Percentiles rank a stretch among this genome's conserved stretches.
Evolutionary conservation across 345 rosid species (phyloP).

Genomic region (Luvunga scandens): DNA sequence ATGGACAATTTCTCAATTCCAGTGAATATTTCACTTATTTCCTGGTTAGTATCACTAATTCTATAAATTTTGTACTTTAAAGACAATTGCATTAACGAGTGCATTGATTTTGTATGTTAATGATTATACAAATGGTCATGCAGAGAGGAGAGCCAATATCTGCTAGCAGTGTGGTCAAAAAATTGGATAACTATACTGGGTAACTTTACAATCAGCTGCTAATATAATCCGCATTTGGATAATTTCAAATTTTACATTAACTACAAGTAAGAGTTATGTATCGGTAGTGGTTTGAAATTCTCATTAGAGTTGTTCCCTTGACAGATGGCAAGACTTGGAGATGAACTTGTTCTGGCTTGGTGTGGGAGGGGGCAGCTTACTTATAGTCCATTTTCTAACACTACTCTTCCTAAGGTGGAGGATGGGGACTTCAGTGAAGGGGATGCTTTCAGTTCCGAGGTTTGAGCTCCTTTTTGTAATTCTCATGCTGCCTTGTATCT

Average conservation of each 20-base stretch:
- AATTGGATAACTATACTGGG: conserved; percentile 47
- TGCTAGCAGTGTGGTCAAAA: conserved; percentile 40
- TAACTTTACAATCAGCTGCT: conserved; percentile 11
- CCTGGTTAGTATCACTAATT: conserved; percentile 37
- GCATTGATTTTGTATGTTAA: neutral
- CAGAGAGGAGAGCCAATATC: conserved; percentile 61
- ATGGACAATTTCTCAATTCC: conserved; percentile 41
- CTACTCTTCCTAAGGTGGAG: conserved; percentile 42
- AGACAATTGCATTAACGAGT: neutral
- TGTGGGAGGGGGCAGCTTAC: conserved; percentile 34
- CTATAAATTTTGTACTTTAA: neutral
- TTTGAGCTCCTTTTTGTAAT: conserved; percentile 49
- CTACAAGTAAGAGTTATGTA: neutral
- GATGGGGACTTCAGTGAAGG: conserved; percentile 32
- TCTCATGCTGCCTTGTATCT: conserved; percentile 43
- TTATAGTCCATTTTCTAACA: conserved; percentile 25
- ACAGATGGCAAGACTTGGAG: conserved; percentile 49
- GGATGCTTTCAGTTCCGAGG: conserved; percentile 42
- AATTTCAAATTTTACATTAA: neutral
- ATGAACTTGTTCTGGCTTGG: conserved; percentile 58
- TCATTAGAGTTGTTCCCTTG: conserved; percentile 13
- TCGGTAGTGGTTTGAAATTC: neutral
- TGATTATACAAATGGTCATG: conserved; percentile 4
- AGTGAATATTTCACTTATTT: conserved; percentile 44
- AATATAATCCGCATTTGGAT: neutral